These are phyloP conservation scores for Stylosanthes scabra DNA, from an alignment of 331 rosid genomes.

Conservation along the genomic window DNA sequence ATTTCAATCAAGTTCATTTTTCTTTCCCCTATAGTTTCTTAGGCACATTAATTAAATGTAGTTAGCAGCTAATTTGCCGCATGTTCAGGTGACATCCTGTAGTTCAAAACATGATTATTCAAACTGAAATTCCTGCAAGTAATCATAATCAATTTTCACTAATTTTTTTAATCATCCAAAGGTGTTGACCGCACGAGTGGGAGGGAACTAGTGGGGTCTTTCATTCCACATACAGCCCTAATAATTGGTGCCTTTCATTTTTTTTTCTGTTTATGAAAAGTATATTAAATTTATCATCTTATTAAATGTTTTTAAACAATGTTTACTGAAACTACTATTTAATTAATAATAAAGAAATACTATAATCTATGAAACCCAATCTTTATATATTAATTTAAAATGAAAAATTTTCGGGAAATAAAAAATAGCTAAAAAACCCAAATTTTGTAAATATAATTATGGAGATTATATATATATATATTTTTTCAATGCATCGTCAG, in stretches of 20 bases:
- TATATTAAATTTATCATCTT: too few species aligned
- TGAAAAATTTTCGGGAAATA: too few species aligned
- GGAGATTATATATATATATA: too few species aligned
- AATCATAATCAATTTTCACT: conserved; percentile 34
- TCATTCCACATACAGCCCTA: conserved; percentile 1
- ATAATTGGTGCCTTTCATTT: not conserved
- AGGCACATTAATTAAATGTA: conserved; percentile 21
- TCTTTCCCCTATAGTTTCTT: conserved; percentile 27
- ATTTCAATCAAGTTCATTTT: not conserved
- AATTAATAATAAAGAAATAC: too few species aligned
- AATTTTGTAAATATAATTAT: too few species aligned
- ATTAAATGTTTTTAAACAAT: too few species aligned
- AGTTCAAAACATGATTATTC: conserved; percentile 56
- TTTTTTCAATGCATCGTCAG: too few species aligned
- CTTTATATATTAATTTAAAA: too few species aligned
- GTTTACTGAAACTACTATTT: too few species aligned
- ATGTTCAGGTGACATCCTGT: conserved; percentile 66
- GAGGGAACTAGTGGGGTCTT: conserved; percentile 43
- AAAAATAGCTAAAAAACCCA: too few species aligned
- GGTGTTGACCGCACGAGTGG: conserved; percentile 85
- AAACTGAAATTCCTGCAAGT: conserved; percentile 43
- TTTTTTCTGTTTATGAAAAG: conserved; percentile 27
- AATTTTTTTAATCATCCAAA: conserved; percentile 46
- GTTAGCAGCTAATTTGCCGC: conserved; percentile 68
- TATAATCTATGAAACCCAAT: too few species aligned